A percentile compares a stretch with the other conserved stretches of the same genome.
These are phyloP conservation scores for Hirsutella rhossiliensis DNA, from an alignment of 2,329 filamentous ascomycete genomes.

Conservation along the genomic window DNA sequence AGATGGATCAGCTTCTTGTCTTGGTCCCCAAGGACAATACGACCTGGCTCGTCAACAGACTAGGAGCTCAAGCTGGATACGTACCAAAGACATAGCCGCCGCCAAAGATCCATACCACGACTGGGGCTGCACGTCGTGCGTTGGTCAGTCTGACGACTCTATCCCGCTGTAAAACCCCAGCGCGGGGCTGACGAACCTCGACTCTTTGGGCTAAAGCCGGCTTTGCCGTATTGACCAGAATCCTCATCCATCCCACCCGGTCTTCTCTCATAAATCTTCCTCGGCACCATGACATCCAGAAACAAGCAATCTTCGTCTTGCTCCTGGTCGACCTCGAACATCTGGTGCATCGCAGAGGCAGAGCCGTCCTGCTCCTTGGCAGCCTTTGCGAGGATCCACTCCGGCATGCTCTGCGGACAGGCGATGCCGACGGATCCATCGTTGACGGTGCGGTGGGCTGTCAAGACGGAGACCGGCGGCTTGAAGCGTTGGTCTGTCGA, in stretches of 20 bases:
- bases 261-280: constrained; percentile 17
- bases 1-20: not conserved
- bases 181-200: not conserved
- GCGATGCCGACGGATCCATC: constrained; percentile 9
- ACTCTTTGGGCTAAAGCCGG: not conserved
- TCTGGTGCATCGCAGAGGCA: not conserved
- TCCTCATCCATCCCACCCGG: not conserved
- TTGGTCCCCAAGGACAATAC: too few relatives aligned
- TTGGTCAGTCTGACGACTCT: not conserved
- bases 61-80: not conserved
- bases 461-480: constrained; percentile 12
- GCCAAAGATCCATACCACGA: constrained; percentile 35
- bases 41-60: too few relatives aligned
- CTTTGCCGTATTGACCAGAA: not conserved
- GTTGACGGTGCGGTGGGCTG: constrained; percentile 15
- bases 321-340: constrained; percentile 1
- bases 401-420: constrained; percentile 13
- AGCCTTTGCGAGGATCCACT: constrained; percentile 5
- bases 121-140: constrained; percentile 16
- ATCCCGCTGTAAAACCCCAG: not conserved
- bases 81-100: constrained; percentile 22
- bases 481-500: constrained; percentile 17
- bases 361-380: not conserved
- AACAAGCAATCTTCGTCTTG: constrained; percentile 31
- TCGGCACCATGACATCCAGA: constrained; percentile 30